Evolutionary conservation across 2,329 filamentous ascomycete genomes (phyloP).

Genomic region (Aspergillus caelatus): DNA sequence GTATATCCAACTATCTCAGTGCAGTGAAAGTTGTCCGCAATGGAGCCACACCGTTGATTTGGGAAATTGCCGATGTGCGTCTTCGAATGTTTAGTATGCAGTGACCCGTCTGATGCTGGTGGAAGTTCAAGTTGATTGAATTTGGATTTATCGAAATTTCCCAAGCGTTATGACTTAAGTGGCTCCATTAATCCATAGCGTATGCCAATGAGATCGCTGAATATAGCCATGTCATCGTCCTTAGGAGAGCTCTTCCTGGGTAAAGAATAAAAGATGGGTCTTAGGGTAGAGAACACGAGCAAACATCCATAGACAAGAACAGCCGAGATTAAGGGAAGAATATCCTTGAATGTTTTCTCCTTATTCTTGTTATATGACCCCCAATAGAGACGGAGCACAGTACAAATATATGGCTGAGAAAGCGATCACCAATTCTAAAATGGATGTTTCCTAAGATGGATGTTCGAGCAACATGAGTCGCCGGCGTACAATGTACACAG

Average conservation of each 20-base stretch:
- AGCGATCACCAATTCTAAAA: background rate
- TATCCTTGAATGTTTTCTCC: no score
- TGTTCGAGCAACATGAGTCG: background rate
- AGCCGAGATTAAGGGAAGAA: no score
- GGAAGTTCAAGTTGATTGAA: background rate
- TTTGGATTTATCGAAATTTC: background rate
- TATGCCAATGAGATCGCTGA: background rate
- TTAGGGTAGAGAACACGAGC: background rate
- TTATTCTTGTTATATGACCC: background rate
- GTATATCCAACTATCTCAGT: background rate
- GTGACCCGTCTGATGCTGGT: background rate
- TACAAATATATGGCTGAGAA: background rate
- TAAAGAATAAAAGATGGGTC: background rate
- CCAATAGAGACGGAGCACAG: background rate
- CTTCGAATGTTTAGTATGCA: background rate
- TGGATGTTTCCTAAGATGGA: no score
- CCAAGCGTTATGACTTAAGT: background rate
- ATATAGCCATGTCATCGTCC: background rate
- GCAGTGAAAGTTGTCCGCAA: background rate
- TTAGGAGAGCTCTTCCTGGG: background rate
- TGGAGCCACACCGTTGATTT: background rate
- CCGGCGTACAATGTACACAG: background rate
- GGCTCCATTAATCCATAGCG: background rate
- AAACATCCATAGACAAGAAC: background rate
- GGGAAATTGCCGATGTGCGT: background rate